These are phyloP conservation scores for Solanum pinnatisectum DNA, from an alignment of 257 asterid genomes.

Conservation along the genomic window DNA sequence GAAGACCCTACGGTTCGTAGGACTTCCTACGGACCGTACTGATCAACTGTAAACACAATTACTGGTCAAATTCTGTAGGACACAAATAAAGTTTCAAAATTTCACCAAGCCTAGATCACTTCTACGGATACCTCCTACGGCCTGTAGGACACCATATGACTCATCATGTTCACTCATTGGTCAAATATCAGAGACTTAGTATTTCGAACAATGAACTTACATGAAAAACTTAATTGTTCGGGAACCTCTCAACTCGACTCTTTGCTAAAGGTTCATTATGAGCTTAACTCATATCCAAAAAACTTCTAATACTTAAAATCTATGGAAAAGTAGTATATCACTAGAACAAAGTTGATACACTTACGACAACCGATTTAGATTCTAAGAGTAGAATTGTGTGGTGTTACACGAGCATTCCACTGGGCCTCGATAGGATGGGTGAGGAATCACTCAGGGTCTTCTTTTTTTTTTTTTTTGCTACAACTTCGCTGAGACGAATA, in stretches of 20 bases:
- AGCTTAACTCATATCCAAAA: background rate
- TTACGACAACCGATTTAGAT: background rate
- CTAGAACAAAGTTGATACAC: background rate
- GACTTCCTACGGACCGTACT: background rate
- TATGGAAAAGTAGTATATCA: background rate
- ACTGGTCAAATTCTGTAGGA: background rate
- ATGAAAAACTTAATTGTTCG: background rate
- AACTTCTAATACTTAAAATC: background rate
- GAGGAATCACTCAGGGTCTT: background rate
- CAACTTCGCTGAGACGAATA: too few species aligned
- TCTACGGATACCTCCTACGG: background rate
- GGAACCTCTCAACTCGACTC: background rate
- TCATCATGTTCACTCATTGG: background rate
- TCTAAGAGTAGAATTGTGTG: background rate
- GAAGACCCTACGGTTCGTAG: background rate
- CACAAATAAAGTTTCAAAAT: background rate
- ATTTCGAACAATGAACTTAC: too few species aligned
- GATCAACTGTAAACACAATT: too few species aligned
- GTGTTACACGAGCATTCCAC: background rate
- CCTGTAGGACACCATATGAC: background rate
- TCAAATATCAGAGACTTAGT: background rate
- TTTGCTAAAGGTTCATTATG: background rate
- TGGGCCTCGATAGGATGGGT: background rate
- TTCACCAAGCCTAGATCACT: background rate
- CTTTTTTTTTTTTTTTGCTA: too few species aligned